Evolutionary conservation across 192 early-diverging fungal genomes (phyloP).

Genomic region (Phlyctochytrium bullatum): DNA sequence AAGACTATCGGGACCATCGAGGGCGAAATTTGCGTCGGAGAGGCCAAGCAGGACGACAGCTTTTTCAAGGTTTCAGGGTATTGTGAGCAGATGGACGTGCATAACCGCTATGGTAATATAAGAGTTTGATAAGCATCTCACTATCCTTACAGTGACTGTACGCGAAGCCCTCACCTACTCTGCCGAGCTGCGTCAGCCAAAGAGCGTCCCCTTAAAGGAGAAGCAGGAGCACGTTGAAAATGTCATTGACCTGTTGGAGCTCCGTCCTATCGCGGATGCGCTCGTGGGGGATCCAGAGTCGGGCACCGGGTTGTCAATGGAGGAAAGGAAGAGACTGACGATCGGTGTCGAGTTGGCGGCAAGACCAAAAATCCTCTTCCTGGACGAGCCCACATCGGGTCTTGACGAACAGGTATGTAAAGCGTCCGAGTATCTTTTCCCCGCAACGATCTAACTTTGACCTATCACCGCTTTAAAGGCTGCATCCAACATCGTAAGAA

Average conservation of each 20-base stretch:
- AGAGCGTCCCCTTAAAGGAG: conserved; percentile 58
- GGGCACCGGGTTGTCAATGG: conserved; percentile 76
- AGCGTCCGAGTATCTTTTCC: too few relatives aligned
- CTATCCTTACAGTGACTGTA: conserved; percentile 56
- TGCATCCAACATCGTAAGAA: conserved; percentile 70
- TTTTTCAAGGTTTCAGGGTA: conserved; percentile 51
- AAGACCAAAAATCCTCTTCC: conserved; percentile 83
- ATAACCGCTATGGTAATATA: too few relatives aligned
- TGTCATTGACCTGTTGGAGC: conserved; percentile 72
- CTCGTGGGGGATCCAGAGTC: conserved; percentile 68
- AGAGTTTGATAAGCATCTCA: too few relatives aligned
- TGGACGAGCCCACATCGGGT: conserved; percentile 86
- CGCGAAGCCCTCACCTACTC: conserved; percentile 76
- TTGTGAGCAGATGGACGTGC: conserved; percentile 83
- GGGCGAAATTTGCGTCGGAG: conserved; percentile 56
- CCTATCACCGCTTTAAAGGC: conserved; percentile 25
- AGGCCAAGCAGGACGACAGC: conserved; percentile 11
- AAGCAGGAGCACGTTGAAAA: conserved; percentile 75
- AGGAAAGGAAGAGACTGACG: conserved; percentile 85
- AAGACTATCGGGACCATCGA: conserved; percentile 60
- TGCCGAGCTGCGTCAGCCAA: conserved; percentile 41
- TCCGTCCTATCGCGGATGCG: conserved; percentile 72
- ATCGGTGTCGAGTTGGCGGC: conserved; percentile 87
- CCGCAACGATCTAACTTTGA: too few relatives aligned
- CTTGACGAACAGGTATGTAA: conserved; percentile 60